These are phyloP conservation scores for Marchantia paleacea DNA, from an alignment of 225 moss, liverwort and hornwort species.

Conservation along the genomic window DNA sequence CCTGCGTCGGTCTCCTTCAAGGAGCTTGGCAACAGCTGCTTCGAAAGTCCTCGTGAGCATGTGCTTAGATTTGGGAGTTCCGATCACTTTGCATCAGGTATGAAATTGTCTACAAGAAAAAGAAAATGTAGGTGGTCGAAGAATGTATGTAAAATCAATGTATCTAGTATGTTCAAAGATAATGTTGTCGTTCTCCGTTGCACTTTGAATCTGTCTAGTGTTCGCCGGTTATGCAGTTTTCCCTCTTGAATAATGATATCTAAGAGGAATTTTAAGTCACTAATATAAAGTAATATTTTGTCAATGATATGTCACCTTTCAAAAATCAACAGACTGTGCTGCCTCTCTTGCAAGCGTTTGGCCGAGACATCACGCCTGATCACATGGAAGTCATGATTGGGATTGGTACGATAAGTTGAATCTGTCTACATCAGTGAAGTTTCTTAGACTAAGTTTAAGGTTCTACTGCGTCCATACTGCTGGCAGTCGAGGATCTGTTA, in stretches of 20 bases:
- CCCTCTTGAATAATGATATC: too few relatives aligned
- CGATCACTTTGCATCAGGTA: constrained; percentile 78
- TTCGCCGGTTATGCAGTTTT: background rate
- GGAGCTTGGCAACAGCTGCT: constrained; percentile 53
- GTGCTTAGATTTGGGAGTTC: constrained; percentile 64
- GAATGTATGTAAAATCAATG: background rate
- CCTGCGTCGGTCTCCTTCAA: constrained; percentile 53
- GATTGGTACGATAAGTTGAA: constrained; percentile 50
- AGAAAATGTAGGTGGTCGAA: background rate
- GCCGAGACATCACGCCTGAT: constrained; percentile 58
- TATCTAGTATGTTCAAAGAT: background rate
- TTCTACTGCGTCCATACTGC: too few relatives aligned
- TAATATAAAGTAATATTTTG: too few relatives aligned
- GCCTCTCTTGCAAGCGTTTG: constrained; percentile 70
- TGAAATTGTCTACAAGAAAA: background rate
- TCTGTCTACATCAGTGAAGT: background rate
- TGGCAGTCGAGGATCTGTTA: too few relatives aligned
- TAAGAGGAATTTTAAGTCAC: too few relatives aligned
- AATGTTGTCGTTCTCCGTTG: background rate
- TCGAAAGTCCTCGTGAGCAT: constrained; percentile 61
- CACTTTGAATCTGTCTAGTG: background rate
- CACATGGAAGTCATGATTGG: constrained; percentile 66
- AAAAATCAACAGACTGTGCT: constrained; percentile 51
- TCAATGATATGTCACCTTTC: background rate
- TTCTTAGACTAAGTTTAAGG: too few relatives aligned